These are phyloP conservation scores for Tetraselmis chui DNA, from an alignment of 139 green algal species.

Conservation along the genomic window DNA sequence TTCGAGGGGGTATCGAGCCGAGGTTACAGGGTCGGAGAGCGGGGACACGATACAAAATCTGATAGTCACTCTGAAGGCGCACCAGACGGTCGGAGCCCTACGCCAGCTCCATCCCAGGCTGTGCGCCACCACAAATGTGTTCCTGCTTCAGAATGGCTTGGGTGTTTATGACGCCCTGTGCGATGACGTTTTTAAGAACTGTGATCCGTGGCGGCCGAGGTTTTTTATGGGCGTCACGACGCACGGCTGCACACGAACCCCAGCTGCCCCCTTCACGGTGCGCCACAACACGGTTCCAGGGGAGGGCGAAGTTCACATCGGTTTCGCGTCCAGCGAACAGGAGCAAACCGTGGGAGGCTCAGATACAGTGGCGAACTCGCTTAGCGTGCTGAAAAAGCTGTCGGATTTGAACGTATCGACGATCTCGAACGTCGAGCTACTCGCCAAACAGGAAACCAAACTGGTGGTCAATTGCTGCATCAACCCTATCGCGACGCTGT, in stretches of 20 bases:
- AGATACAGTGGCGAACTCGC: too few species aligned
- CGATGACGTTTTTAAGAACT: too few species aligned
- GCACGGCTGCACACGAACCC: not conserved
- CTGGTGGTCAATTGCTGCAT: slow-evolving; percentile 36
- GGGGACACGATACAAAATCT: slow-evolving; percentile 5
- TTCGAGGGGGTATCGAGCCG: not conserved
- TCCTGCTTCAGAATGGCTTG: slow-evolving; percentile 23
- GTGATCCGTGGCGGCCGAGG: too few species aligned
- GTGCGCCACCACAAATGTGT: not conserved
- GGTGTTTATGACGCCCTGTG: slow-evolving; percentile 4
- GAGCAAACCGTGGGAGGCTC: too few species aligned
- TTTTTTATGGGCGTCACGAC: not conserved
- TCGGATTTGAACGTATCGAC: too few species aligned
- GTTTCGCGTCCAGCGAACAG: too few species aligned
- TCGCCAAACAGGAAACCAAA: slow-evolving; percentile 22
- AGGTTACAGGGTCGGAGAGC: not conserved
- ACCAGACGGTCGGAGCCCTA: slow-evolving; percentile 11
- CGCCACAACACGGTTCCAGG: not conserved
- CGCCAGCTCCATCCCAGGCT: slow-evolving; percentile 5
- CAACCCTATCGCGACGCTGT: slow-evolving; percentile 38
- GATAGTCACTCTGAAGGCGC: slow-evolving; percentile 17
- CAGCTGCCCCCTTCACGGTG: not conserved
- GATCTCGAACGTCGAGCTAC: not conserved
- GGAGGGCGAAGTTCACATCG: not conserved
- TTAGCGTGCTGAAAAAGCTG: too few species aligned